Conservation (phyloP, 140 eudicot genomes). For the Oenanthe javanica region DNA sequence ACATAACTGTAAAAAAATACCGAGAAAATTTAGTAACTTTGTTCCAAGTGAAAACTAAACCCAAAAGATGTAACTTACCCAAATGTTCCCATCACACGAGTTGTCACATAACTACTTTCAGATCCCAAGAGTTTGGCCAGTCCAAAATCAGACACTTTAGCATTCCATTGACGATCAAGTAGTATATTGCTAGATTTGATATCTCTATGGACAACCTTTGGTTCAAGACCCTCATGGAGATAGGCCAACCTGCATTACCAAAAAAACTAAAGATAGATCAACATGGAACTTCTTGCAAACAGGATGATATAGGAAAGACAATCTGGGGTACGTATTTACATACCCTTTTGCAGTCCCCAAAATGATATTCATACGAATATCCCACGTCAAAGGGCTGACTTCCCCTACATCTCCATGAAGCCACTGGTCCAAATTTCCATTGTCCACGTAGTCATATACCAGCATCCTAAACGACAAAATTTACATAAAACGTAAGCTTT, state of each 20-base stretch:
- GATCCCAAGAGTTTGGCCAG: slow-evolving; percentile 89
- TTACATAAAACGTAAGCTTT: background rate
- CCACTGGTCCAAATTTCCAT: slow-evolving; percentile 95
- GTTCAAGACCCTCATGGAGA: slow-evolving; percentile 97
- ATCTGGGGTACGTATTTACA: background rate
- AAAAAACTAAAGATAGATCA: background rate
- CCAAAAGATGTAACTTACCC: slow-evolving; percentile 44
- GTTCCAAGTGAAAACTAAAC: background rate
- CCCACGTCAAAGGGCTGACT: slow-evolving; percentile 85
- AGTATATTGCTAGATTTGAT: slow-evolving; percentile 78
- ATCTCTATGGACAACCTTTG: slow-evolving; percentile 93
- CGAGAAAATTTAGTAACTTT: background rate
- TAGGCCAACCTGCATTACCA: slow-evolving; percentile 65
- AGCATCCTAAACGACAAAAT: slow-evolving; percentile 56
- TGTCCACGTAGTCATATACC: slow-evolving; percentile 87
- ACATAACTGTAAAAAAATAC: slow-evolving; percentile 52
- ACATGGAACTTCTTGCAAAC: slow-evolving; percentile 1
- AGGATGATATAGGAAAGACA: background rate
- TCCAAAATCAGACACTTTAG: slow-evolving; percentile 92
- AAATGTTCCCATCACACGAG: slow-evolving; percentile 97
- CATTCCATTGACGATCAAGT: slow-evolving; percentile 80
- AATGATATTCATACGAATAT: slow-evolving; percentile 70
- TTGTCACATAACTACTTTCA: slow-evolving; percentile 77
- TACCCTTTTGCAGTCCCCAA: slow-evolving; percentile 95
- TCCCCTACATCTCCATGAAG: slow-evolving; percentile 94